Percentiles rank a stretch among this genome's conserved stretches.
Conservation (phyloP, 148 eudicot species). For the Salicornia ramosissima region DNA sequence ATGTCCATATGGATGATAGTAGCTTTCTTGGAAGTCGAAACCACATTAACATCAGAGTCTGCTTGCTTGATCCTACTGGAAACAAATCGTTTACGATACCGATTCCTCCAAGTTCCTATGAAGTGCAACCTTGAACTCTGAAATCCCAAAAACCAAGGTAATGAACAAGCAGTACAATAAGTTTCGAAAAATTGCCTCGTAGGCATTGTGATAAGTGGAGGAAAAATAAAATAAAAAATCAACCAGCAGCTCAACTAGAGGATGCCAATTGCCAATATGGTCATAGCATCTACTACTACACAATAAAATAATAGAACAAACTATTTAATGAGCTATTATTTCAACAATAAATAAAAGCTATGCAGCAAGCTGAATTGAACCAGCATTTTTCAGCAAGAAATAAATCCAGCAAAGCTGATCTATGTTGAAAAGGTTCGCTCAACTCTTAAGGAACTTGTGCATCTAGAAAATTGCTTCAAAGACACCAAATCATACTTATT, state of each 20-base stretch:
- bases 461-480: too few species aligned
- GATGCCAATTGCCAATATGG: background rate
- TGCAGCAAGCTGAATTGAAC: background rate
- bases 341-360: too few species aligned
- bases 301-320: background rate
- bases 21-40: slow-evolving; percentile 33
- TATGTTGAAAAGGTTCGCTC: background rate
- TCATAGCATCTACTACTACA: background rate
- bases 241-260: background rate
- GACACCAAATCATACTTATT: background rate
- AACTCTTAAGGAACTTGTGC: too few species aligned
- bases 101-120: slow-evolving; percentile 95
- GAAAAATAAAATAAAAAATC: background rate
- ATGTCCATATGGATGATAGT: slow-evolving; percentile 78
- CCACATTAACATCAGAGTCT: slow-evolving; percentile 31
- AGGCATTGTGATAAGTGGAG: background rate
- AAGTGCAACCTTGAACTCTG: slow-evolving; percentile 95
- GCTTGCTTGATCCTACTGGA: slow-evolving; percentile 32
- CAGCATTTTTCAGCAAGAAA: background rate
- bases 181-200: background rate
- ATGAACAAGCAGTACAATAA: background rate
- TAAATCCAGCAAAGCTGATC: background rate
- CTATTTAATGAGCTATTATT: background rate
- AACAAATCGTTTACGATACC: slow-evolving; percentile 77
- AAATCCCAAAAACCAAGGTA: slow-evolving; percentile 15